Evolutionary conservation across 176 grass and related monocot species (phyloP).

Genomic region (Panicum miliaceum): DNA sequence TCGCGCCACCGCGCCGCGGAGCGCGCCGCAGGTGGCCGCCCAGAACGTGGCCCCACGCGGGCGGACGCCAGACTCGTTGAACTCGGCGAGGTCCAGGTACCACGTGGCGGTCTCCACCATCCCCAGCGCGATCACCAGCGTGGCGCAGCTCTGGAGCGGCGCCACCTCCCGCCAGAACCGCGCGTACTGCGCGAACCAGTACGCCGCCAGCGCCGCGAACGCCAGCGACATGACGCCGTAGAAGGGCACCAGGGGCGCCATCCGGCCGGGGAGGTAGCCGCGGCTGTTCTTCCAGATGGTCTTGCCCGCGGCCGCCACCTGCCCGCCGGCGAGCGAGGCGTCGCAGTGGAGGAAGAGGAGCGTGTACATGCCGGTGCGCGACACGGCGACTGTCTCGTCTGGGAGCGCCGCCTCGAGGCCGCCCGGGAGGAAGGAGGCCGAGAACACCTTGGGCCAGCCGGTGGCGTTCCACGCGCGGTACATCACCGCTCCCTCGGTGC

Average conservation of each 20-base stretch:
- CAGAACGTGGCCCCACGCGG: conserved; percentile 71
- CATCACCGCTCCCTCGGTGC: conserved; percentile 53
- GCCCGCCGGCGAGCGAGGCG: conserved; percentile 30
- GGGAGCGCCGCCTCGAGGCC: conserved; percentile 46
- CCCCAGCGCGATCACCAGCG: conserved; percentile 73
- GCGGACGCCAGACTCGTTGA: conserved; percentile 61
- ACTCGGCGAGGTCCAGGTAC: conserved; percentile 77
- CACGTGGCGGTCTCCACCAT: conserved; percentile 74
- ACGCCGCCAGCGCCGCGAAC: conserved; percentile 62
- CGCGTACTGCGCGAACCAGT: conserved; percentile 68
- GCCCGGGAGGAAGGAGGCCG: conserved; percentile 47
- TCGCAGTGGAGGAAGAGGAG: conserved; percentile 80
- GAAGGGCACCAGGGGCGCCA: conserved; percentile 75
- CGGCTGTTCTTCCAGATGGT: conserved; percentile 86
- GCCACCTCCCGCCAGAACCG: conserved; percentile 70
- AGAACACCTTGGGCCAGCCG: conserved; percentile 55
- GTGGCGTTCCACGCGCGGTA: conserved; percentile 39
- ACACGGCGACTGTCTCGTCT: conserved; percentile 59
- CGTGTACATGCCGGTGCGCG: conserved; percentile 78
- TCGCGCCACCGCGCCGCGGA: conserved; percentile 53
- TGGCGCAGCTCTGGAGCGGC: conserved; percentile 70
- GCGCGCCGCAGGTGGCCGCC: conserved; percentile 64
- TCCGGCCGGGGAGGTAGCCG: conserved; percentile 79
- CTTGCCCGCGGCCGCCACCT: conserved; percentile 48
- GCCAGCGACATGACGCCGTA: conserved; percentile 77